Percentiles rank a stretch among this genome's conserved stretches.
These are phyloP conservation scores for Nothomitra cinnamomea DNA, from an alignment of 2,329 filamentous ascomycete genomes.

Conservation along the genomic window DNA sequence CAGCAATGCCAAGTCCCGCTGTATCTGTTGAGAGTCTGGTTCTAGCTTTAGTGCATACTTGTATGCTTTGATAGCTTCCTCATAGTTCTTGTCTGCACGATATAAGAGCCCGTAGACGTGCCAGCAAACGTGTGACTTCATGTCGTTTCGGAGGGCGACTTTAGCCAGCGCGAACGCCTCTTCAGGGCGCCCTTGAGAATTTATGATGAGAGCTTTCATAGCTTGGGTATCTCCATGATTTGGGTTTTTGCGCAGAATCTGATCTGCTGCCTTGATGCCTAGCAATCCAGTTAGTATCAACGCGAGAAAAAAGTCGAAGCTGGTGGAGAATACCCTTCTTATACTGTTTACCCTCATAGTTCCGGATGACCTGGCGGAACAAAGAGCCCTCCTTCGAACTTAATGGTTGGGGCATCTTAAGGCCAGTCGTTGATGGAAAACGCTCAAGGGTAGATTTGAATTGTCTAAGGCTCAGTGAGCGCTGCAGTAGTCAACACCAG, in stretches of 20 bases:
- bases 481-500: neutral
- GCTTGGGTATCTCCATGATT: slow-evolving; percentile 97
- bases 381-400: slow-evolving; percentile 81
- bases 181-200: slow-evolving; percentile 76
- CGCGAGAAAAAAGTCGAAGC: slow-evolving; percentile 5
- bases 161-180: slow-evolving; percentile 92
- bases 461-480: neutral
- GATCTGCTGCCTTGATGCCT: slow-evolving; percentile 88
- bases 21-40: slow-evolving; percentile 86
- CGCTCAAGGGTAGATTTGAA: neutral
- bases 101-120: slow-evolving; percentile 95
- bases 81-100: slow-evolving; percentile 88
- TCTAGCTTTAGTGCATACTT: slow-evolving; percentile 87
- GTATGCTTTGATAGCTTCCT: slow-evolving; percentile 98
- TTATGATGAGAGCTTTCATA: slow-evolving; percentile 97
- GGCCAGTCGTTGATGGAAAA: neutral
- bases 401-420: slow-evolving; percentile 35
- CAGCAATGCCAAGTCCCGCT: slow-evolving; percentile 79
- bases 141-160: slow-evolving; percentile 80
- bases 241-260: slow-evolving; percentile 86
- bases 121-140: slow-evolving; percentile 99
- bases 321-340: slow-evolving; percentile 46
- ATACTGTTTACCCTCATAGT: slow-evolving; percentile 97
- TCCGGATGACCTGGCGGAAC: slow-evolving; percentile 86
- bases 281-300: slow-evolving; percentile 2